phyloP scores from a whole-genome alignment of 495 filamentous ascomycete genomes.

The Hyaloscypha bicolor region DNA sequence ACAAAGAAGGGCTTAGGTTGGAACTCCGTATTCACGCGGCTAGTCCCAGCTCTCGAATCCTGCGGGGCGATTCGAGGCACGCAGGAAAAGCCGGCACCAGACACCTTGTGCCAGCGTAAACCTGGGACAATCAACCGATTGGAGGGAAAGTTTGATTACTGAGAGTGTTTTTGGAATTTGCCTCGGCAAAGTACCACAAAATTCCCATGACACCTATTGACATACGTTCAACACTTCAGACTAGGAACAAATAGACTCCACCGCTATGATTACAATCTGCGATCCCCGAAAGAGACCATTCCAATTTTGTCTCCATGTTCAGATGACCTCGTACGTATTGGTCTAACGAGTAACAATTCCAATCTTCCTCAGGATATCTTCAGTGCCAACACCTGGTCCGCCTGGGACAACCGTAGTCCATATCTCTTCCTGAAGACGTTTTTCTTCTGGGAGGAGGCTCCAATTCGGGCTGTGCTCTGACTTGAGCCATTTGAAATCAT shows the following conservation, averaged over 20 bases:
- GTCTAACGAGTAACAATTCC: conserved; percentile 38
- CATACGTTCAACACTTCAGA: not conserved
- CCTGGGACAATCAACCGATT: not conserved
- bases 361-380: conserved; percentile 67
- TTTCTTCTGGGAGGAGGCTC: conserved; percentile 63
- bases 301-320: not conserved
- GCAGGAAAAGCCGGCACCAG: not conserved
- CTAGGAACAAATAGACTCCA: conserved; percentile 11
- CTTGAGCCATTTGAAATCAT: conserved; percentile 98
- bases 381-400: conserved; percentile 59
- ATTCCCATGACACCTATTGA: not conserved
- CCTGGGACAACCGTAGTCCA: conserved; percentile 75
- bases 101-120: not conserved
- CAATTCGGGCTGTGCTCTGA: conserved; percentile 86
- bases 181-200: not conserved
- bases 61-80: not conserved
- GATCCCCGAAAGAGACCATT: not conserved
- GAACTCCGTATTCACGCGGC: too few relatives aligned
- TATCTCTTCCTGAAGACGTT: conserved; percentile 61
- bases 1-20: too few relatives aligned
- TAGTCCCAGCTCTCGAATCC: not conserved
- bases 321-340: not conserved
- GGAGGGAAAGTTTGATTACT: not conserved
- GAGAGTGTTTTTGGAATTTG: not conserved
- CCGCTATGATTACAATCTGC: conserved; percentile 22